phyloP scores from a whole-genome alignment of 805 yeast species.

The Saccharomycopsis lassenensis region DNA sequence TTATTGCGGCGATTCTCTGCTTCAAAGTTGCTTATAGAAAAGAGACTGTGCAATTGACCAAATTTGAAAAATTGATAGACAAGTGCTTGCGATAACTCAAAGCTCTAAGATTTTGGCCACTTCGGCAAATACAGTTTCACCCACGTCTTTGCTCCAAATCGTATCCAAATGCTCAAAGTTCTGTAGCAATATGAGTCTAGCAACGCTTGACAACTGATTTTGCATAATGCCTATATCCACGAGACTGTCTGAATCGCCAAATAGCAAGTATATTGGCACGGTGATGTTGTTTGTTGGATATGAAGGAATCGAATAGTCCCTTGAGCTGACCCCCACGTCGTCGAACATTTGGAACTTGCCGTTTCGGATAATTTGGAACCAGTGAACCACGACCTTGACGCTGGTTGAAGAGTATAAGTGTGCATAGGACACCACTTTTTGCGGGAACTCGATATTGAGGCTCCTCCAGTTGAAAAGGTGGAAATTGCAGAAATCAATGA shows the following conservation, averaged over 20 bases:
- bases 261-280: conserved; percentile 66
- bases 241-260: conserved; percentile 72
- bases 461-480: conserved; percentile 75
- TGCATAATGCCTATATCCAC: conserved; percentile 78
- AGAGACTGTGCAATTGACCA: too few species aligned
- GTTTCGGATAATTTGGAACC: conserved; percentile 83
- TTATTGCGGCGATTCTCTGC: too few species aligned
- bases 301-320: conserved; percentile 37
- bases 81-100: too few species aligned
- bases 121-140: conserved; percentile 32
- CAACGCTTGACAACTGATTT: conserved; percentile 47
- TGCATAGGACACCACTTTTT: conserved; percentile 70
- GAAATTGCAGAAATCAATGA: conserved; percentile 62
- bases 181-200: conserved; percentile 40
- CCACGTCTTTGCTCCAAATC: conserved; percentile 73
- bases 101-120: conserved; percentile 29
- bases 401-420: conserved; percentile 88
- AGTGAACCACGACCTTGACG: conserved; percentile 88
- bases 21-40: too few species aligned
- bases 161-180: conserved; percentile 87
- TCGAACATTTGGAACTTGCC: conserved; percentile 83
- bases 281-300: conserved; percentile 58
- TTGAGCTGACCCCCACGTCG: conserved; percentile 28
- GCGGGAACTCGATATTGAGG: conserved; percentile 54
- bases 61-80: too few species aligned